These are phyloP conservation scores for Pseudopyrenochaeta lycopersici DNA, from an alignment of 2,329 filamentous ascomycete genomes.

Conservation along the genomic window DNA sequence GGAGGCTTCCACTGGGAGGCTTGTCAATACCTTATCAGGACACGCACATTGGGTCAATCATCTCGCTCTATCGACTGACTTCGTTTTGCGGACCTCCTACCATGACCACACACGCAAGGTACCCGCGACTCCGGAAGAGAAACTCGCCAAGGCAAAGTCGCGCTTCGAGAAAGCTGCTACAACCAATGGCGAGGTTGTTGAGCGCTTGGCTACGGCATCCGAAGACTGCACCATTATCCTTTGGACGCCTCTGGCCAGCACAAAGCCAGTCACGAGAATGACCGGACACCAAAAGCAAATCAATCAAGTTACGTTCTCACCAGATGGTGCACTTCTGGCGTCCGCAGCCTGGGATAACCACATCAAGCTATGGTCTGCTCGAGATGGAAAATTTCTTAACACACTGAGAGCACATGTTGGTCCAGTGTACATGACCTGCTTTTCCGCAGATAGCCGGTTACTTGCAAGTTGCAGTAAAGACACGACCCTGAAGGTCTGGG, in stretches of 20 bases:
- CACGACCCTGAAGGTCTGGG: slow-evolving; percentile 94
- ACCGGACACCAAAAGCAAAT: slow-evolving; percentile 97
- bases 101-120: slow-evolving; percentile 80
- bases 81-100: slow-evolving; percentile 84
- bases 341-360: slow-evolving; percentile 94
- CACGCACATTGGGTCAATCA: slow-evolving; percentile 98
- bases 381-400: slow-evolving; percentile 79
- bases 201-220: slow-evolving; percentile 87
- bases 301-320: slow-evolving; percentile 94
- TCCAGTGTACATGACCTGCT: slow-evolving; percentile 90
- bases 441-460: slow-evolving; percentile 90
- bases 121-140: slow-evolving; percentile 74
- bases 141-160: slow-evolving; percentile 76
- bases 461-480: slow-evolving; percentile 90
- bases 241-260: slow-evolving; percentile 81
- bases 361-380: slow-evolving; percentile 88
- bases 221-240: slow-evolving; percentile 98
- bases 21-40: slow-evolving; percentile 79
- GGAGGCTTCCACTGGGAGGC: slow-evolving; percentile 79
- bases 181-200: slow-evolving; percentile 77
- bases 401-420: slow-evolving; percentile 90
- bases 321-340: slow-evolving; percentile 86
- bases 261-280: slow-evolving; percentile 86
- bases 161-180: slow-evolving; percentile 87
- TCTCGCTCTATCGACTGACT: slow-evolving; percentile 91